These are phyloP conservation scores for Gomphus sp. DNA, from an alignment of 1,284 basidiomycete genomes.

Conservation along the genomic window DNA sequence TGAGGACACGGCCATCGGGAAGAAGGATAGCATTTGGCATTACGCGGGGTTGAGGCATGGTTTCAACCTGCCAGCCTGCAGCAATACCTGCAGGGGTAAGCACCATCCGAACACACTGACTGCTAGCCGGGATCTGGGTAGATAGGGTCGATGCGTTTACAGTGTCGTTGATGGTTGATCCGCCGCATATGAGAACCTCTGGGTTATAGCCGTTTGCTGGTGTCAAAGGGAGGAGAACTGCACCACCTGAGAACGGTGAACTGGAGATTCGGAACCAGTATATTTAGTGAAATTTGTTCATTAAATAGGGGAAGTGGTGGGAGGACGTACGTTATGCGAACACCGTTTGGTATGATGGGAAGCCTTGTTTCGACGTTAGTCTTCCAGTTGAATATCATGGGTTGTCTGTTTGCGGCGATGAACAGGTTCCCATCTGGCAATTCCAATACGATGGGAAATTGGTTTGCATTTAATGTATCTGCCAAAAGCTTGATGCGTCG, in stretches of 20 bases:
- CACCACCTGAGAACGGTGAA: conserved; percentile 24
- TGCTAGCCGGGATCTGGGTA: too few relatives aligned
- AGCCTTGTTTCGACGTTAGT: conserved; percentile 54
- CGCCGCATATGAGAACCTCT: conserved; percentile 16
- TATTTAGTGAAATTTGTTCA: too few relatives aligned
- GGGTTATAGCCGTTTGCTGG: conserved; percentile 21
- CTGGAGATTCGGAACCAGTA: neutral
- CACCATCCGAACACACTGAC: too few relatives aligned
- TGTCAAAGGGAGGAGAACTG: conserved; percentile 23
- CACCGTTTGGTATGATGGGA: conserved; percentile 67
- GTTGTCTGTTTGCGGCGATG: conserved; percentile 70
- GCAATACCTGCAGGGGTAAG: too few relatives aligned
- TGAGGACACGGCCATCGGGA: too few relatives aligned
- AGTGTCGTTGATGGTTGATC: too few relatives aligned
- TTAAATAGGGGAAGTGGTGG: too few relatives aligned
- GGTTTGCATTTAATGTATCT: conserved; percentile 71
- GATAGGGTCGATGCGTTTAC: too few relatives aligned
- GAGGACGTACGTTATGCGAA: conserved; percentile 51
- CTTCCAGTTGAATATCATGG: conserved; percentile 74
- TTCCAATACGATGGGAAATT: conserved; percentile 70
- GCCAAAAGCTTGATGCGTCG: too few relatives aligned
- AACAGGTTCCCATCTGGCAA: conserved; percentile 71
- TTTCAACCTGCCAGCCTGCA: too few relatives aligned
- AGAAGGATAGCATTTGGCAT: too few relatives aligned
- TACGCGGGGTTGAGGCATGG: too few relatives aligned